Evolutionary conservation across 78 protist species (phyloP).

Genomic region (Tieghemostelium lacteum): DNA sequence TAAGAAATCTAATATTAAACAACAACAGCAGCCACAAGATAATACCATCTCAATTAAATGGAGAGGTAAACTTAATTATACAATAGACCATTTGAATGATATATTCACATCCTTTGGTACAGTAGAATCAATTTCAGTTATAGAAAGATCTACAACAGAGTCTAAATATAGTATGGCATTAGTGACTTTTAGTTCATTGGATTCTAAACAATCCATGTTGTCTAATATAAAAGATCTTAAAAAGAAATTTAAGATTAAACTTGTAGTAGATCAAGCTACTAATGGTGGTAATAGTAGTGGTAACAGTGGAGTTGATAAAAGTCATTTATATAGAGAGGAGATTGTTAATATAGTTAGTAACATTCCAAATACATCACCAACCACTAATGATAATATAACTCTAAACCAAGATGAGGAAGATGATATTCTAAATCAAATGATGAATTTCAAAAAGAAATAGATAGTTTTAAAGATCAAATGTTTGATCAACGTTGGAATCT

Average conservation of each 20-base stretch:
- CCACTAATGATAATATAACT: not conserved
- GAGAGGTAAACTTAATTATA: conserved; percentile 12
- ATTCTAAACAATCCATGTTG: too few relatives aligned
- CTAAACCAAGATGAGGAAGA: not conserved
- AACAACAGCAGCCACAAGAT: not conserved
- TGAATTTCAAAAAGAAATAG: not conserved
- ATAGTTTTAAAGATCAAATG: too few relatives aligned
- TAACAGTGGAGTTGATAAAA: not conserved
- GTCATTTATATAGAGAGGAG: too few relatives aligned
- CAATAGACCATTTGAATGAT: conserved; percentile 7
- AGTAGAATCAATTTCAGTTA: conserved; percentile 14
- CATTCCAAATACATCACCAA: not conserved
- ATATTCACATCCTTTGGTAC: conserved; percentile 28
- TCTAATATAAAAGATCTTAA: conserved; percentile 21
- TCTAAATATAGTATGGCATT: not conserved
- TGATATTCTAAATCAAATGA: not conserved
- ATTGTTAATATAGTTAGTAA: too few relatives aligned
- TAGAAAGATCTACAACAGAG: not conserved
- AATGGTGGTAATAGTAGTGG: not conserved
- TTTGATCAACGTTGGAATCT: too few relatives aligned
- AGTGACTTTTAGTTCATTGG: not conserved
- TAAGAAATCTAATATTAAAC: not conserved
- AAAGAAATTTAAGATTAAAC: conserved; percentile 2
- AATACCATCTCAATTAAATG: conserved; percentile 27
- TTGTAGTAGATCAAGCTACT: not conserved